phyloP scores from a whole-genome alignment of 257 asterid species.

The Knoxia roxburghii region DNA sequence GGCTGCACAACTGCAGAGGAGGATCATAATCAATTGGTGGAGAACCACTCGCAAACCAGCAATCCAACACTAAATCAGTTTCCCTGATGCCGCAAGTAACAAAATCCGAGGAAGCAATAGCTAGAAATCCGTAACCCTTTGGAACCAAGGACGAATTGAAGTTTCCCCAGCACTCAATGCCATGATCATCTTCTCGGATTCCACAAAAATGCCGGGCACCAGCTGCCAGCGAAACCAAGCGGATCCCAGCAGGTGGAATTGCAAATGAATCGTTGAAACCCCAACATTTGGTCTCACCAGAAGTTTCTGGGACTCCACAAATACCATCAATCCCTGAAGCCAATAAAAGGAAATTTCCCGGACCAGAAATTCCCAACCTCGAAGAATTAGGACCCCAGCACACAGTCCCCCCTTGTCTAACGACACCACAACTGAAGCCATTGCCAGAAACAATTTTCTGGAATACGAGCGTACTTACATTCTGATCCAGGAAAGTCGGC shows the following conservation, averaged over 20 bases:
- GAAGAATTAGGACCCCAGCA: conserved; percentile 83
- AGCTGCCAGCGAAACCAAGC: conserved; percentile 64
- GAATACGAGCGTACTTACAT: conserved; percentile 31
- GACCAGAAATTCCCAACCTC: conserved; percentile 31
- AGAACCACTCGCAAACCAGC: conserved; percentile 57
- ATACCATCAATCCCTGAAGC: conserved; percentile 57
- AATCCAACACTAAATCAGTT: conserved; percentile 78
- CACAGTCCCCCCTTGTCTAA: conserved; percentile 46
- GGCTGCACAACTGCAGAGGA: conserved; percentile 91
- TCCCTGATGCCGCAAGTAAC: conserved; percentile 84
- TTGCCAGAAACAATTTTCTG: conserved; percentile 70
- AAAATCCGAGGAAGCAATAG: conserved; percentile 65
- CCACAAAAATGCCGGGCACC: conserved; percentile 80
- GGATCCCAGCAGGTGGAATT: conserved; percentile 43
- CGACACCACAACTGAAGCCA: conserved; percentile 71
- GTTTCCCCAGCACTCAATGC: conserved; percentile 82
- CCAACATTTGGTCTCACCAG: conserved; percentile 75
- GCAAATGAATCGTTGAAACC: conserved; percentile 34
- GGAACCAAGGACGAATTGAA: conserved; percentile 68
- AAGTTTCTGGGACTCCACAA: conserved; percentile 55
- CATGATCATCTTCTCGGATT: conserved; percentile 73
- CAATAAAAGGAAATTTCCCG: conserved; percentile 35
- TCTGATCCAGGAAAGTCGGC: conserved; percentile 45
- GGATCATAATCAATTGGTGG: conserved; percentile 55
- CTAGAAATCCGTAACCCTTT: conserved; percentile 70